These are phyloP conservation scores for Cladosporium phlei DNA, from an alignment of 2,329 filamentous ascomycete species.

Conservation along the genomic window DNA sequence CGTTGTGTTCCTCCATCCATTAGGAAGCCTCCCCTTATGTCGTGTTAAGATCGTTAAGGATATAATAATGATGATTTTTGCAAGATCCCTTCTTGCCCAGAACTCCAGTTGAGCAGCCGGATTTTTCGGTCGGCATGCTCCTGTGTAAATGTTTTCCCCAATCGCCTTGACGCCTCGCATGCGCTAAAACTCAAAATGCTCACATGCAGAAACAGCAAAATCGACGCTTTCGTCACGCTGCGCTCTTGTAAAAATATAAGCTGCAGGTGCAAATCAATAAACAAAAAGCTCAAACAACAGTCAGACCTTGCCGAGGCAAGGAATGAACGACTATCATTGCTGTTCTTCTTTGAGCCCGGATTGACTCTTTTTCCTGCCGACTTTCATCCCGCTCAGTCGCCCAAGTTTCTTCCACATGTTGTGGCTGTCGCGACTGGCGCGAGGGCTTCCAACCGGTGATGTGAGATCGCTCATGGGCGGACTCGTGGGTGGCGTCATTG, in stretches of 20 bases:
- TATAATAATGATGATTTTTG: too few relatives aligned
- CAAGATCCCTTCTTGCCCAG: too few relatives aligned
- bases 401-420: constrained; percentile 36
- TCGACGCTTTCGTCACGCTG: constrained; percentile 1
- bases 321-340: neutral
- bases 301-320: constrained; percentile 2
- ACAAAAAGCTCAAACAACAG: neutral
- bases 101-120: too few relatives aligned
- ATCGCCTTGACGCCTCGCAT: neutral
- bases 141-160: too few relatives aligned
- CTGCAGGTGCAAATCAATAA: neutral
- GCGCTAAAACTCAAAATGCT: constrained; percentile 2
- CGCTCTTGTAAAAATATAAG: constrained; percentile 6
- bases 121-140: too few relatives aligned
- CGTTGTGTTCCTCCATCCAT: too few relatives aligned
- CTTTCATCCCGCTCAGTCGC: constrained; percentile 32
- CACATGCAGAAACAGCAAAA: constrained; percentile 1
- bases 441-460: constrained; percentile 13
- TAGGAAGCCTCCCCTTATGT: too few relatives aligned
- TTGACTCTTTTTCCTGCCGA: constrained; percentile 31
- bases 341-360: constrained; percentile 24
- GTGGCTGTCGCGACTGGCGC: constrained; percentile 4
- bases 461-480: constrained; percentile 49
- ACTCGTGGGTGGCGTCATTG: constrained; percentile 72
- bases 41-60: too few relatives aligned